Evolutionary conservation across 148 eudicot genomes (phyloP), one percentile per base, ranked within the genome.

Genomic region (Selenicereus undatus): DNA sequence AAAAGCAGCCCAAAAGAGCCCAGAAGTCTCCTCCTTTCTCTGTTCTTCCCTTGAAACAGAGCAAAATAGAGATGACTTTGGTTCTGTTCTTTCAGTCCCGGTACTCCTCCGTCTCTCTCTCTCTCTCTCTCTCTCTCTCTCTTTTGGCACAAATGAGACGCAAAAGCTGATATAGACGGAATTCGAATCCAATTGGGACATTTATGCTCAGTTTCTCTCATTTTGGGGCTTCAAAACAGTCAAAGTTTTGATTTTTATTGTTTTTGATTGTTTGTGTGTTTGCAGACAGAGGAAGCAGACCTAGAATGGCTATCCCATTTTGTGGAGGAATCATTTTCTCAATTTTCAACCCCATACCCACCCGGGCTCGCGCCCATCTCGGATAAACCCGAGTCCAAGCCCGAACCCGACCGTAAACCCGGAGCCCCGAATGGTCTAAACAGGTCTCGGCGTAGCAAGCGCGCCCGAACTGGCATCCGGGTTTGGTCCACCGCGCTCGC

Each of bases 31-130:
- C 10, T 13, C 77, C 27, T 80, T 81, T 71, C 78, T 65, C 24
- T 73, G 87, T n/a, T 73, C 85, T 85, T 51, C 82, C 20, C 80
- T 83, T 39, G 74, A 76, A 78, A 78, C 73, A 24, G 80, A 78
- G 36, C 52, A 13, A 66, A 35, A 64, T 26, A 64, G 42, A 13
- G 86, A 81, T 36, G 79, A 81, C 56, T 79, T 85, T 26, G 83
- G 83, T 71, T 75, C 88, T 32, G 80, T 88, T 3, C 88, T 89
- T 30, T 74, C 86, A 20, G 81, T 90, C 75, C 90, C 92, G 80
- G 94, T 91, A 83, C 22, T 81, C 52, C 45, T 8, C 13, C 13
- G 76, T 36, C 71, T 22, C 75, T n/a, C 21, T 10, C 5, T 20
- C 21, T 62, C 1, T 48, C 2, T 48, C 79, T 36, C 71, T 22